Evolutionary conservation across 495 filamentous ascomycete species (phyloP).

Genomic region (Neurospora sp.): DNA sequence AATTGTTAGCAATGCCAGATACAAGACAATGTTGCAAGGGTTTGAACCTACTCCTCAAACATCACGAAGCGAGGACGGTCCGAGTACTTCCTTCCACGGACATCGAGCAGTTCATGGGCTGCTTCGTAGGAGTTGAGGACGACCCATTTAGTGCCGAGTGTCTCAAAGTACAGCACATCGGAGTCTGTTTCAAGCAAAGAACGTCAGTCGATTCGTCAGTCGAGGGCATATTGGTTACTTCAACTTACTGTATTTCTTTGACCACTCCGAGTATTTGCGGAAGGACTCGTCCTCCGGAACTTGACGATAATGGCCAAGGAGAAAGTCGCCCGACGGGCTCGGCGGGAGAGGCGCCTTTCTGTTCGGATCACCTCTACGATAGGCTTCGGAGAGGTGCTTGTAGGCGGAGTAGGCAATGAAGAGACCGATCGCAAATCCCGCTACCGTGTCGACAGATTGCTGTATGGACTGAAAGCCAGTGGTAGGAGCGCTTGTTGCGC

Average conservation of each 20-base stretch:
- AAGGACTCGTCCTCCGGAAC: constrained; percentile 31
- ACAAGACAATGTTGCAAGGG: no score
- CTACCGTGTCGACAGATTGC: background rate
- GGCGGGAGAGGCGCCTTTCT: constrained; percentile 22
- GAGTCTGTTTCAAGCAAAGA: constrained; percentile 11
- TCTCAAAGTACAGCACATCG: constrained; percentile 30
- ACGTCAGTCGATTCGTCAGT: background rate
- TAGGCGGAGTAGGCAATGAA: background rate
- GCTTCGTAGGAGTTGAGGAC: constrained; percentile 31
- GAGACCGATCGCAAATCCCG: background rate
- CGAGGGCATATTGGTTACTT: background rate
- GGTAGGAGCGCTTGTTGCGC: background rate
- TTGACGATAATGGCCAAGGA: constrained; percentile 32
- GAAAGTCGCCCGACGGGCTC: constrained; percentile 27
- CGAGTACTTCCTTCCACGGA: constrained; percentile 32
- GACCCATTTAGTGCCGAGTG: constrained; percentile 31
- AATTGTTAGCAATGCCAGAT: background rate
- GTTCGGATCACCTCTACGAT: background rate
- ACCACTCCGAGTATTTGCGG: constrained; percentile 30
- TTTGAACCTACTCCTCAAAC: constrained; percentile 29
- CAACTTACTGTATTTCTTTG: constrained; percentile 26
- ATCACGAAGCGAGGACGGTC: constrained; percentile 39
- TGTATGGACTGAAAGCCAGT: background rate
- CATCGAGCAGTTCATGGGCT: constrained; percentile 34
- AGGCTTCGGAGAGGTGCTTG: background rate